Base-by-base conservation (phyloP, 108 stramenopile species). In the Cyclotella distinguenda region DNA sequence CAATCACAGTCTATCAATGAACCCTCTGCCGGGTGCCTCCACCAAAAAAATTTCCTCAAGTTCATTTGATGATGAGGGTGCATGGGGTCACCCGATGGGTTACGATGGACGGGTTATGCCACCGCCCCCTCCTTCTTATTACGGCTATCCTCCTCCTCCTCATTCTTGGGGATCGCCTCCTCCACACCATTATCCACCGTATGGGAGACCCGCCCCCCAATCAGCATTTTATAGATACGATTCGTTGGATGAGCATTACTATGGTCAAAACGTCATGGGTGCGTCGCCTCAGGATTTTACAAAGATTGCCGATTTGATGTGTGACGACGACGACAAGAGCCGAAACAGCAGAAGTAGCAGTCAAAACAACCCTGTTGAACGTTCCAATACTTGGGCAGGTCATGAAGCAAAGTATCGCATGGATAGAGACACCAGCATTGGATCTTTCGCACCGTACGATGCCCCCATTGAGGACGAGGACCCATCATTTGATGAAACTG, bases 1-100 rank as follows among this genome's bases (percentile, higher is more conserved):
- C 0, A 35, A 58, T 68, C 25, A 55, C 18, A 55, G 54, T 55
- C 22, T 55, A 36, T 55, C 54, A 2, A 55, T 55, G 32, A 79
- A 84, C 63, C 85, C 88, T 9, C 72, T 86, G 3, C 66, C 78
- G 3, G 78, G 82, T 27, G 85, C 84, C 3, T 71, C 73, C 3
- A 60, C 79, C 25, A 27, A 65, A 25, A 66, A 68, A 16, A 64
- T 81, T 16, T 84, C 84, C 5, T 47, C 65, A 26, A 38, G 44
- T 42, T 60, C 70, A 15, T 66, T 51, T 66, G 38, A 71, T 2
- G 63, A 64, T 64, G 63, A 64, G 27, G 19, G 63, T 22, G 15
- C 49, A 16, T 33, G 63, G 49, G 38, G 54, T 5, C 49, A 50
- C 13, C 3, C 49, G 28, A 23, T 27, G 3, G 22, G 46, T 4